Evolutionary conservation across 371 early-diverging fungal genomes (phyloP).

Genomic region (Saksenaea vasiformis): DNA sequence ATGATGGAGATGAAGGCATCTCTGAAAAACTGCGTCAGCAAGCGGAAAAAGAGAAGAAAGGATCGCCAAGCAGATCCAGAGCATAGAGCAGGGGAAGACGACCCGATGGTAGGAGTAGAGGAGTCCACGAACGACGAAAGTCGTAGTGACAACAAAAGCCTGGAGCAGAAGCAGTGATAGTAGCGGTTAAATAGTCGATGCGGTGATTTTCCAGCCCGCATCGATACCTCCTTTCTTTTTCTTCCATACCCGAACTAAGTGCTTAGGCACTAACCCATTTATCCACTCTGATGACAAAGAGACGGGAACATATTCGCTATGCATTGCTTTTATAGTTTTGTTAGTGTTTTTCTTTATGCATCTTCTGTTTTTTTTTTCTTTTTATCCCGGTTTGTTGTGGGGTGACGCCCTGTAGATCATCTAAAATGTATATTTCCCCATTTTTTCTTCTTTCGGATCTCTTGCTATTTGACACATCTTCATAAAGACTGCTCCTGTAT

Average conservation of each 20-base stretch:
- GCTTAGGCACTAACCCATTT: no score
- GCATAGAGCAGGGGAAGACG: constrained; percentile 7
- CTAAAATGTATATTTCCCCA: constrained; percentile 4
- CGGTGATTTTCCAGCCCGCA: neutral
- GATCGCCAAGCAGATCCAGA: constrained; percentile 7
- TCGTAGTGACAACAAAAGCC: neutral
- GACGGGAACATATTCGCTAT: neutral
- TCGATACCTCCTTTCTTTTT: neutral
- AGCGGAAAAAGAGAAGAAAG: constrained; percentile 28
- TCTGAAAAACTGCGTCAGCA: constrained; percentile 34
- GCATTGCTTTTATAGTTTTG: neutral
- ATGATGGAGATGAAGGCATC: constrained; percentile 57
- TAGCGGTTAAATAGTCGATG: no score
- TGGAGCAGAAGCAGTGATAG: neutral
- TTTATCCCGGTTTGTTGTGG: neutral
- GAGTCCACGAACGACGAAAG: neutral
- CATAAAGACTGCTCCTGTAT: no score
- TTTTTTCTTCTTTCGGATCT: no score
- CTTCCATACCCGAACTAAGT: neutral
- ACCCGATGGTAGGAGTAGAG: constrained; percentile 15
- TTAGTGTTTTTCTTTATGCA: neutral
- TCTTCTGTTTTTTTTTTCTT: neutral
- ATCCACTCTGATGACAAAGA: neutral
- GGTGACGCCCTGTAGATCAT: neutral
- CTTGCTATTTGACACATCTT: no score